Conservation (phyloP, 2,329 filamentous ascomycete species). For the Xylariales sp. region DNA sequence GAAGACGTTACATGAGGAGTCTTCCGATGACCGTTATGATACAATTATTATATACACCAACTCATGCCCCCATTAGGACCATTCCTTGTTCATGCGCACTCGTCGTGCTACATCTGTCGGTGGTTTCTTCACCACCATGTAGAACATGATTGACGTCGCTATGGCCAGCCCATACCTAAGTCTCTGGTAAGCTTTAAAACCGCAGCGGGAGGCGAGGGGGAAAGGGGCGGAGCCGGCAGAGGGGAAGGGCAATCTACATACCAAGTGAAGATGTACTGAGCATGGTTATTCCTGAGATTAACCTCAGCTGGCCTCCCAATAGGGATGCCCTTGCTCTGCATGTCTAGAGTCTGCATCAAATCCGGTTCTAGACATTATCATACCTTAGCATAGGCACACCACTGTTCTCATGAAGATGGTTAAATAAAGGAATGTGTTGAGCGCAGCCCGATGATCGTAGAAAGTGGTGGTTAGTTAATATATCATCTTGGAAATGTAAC, state of each 20-base stretch:
- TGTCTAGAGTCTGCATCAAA: conserved; percentile 69
- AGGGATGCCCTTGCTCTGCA: conserved; percentile 77
- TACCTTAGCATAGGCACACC: conserved; percentile 15
- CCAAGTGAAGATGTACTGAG: conserved; percentile 99
- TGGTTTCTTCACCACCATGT: conserved; percentile 89
- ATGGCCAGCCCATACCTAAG: conserved; percentile 77
- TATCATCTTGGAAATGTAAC: conserved; percentile 11
- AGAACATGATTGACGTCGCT: conserved; percentile 92
- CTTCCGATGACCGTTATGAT: conserved; percentile 1
- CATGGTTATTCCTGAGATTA: conserved; percentile 92
- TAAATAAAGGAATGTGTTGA: too few species aligned
- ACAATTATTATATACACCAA: too few species aligned
- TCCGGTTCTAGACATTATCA: conserved; percentile 62
- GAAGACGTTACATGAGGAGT: conserved; percentile 28
- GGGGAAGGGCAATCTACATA: conserved; percentile 49
- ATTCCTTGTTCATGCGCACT: conserved; percentile 71
- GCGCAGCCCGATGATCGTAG: too few species aligned
- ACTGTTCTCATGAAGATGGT: too few species aligned
- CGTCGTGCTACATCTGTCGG: conserved; percentile 67
- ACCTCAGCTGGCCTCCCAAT: conserved; percentile 87
- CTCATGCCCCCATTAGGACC: conserved; percentile 59
- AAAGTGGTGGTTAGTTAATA: too few species aligned
- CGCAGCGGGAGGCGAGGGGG: not conserved
- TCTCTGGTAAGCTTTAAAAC: conserved; percentile 9
- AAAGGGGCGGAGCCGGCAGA: not conserved